Evolutionary conservation across 164 flowering plant genomes (phyloP).

Genomic region (Nymphaea thermarum): DNA sequence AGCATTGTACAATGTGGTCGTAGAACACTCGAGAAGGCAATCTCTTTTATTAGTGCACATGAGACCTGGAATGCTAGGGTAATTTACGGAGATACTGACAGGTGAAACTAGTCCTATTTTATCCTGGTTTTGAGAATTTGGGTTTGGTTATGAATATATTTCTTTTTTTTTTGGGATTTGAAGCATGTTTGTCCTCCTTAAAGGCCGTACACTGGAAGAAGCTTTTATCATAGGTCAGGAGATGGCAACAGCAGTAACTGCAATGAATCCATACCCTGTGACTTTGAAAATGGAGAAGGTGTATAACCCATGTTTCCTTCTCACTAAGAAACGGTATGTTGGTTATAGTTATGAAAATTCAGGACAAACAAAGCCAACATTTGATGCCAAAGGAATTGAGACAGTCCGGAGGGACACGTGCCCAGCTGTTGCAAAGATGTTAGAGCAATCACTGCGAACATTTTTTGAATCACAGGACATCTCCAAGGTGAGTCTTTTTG

Average conservation of each 20-base stretch:
- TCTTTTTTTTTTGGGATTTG: constrained; percentile 3
- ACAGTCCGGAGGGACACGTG: constrained; percentile 96
- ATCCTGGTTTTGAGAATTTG: too few relatives aligned
- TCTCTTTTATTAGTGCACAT: constrained; percentile 67
- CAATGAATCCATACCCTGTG: constrained; percentile 82
- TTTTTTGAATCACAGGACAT: constrained; percentile 63
- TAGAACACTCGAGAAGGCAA: constrained; percentile 82
- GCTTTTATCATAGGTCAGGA: constrained; percentile 66
- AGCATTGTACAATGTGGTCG: constrained; percentile 99
- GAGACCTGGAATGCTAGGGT: constrained; percentile 89
- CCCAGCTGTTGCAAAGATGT: constrained; percentile 73
- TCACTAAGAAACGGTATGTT: constrained; percentile 94
- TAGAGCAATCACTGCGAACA: constrained; percentile 73
- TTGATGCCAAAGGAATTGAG: constrained; percentile 98
- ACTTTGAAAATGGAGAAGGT: constrained; percentile 91
- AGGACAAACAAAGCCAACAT: constrained; percentile 54
- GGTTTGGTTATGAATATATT: too few relatives aligned
- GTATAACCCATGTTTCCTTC: constrained; percentile 75
- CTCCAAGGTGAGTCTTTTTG: constrained; percentile 29
- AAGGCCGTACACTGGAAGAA: constrained; percentile 59
- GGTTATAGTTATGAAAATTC: constrained; percentile 92
- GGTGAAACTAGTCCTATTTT: constrained; percentile 25
- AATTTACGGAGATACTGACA: constrained; percentile 96
- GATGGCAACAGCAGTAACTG: constrained; percentile 73
- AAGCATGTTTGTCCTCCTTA: constrained; percentile 97